Evolutionary conservation across 2,329 filamentous ascomycete genomes (phyloP).

Genomic region (Epicoccum sorghinum): DNA sequence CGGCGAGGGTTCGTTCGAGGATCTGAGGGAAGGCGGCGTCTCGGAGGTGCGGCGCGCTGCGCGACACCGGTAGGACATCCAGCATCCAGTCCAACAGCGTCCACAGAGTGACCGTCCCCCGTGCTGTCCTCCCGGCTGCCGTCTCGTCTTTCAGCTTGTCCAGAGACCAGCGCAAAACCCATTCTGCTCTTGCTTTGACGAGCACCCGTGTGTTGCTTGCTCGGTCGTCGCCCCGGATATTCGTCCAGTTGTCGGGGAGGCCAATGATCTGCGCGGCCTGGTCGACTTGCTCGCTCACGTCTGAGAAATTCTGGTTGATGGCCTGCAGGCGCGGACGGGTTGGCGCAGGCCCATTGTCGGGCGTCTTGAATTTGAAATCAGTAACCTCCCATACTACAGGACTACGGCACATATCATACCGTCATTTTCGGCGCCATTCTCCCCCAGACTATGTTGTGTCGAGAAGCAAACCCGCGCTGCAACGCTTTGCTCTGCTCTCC

Average conservation of each 20-base stretch:
- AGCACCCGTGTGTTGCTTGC: constrained; percentile 18
- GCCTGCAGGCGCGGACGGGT: constrained; percentile 49
- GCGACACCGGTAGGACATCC: constrained; percentile 69
- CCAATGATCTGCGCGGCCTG: constrained; percentile 50
- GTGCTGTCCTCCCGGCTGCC: constrained; percentile 46
- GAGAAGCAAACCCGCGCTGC: constrained; percentile 28
- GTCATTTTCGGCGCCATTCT: constrained; percentile 33
- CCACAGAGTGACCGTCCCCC: constrained; percentile 58
- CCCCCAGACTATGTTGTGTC: constrained; percentile 8
- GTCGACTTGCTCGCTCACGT: constrained; percentile 48
- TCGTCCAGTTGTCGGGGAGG: constrained; percentile 40
- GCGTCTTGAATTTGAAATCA: constrained; percentile 8
- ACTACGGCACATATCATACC: constrained; percentile 11
- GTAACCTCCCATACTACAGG: background rate
- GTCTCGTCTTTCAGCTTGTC: constrained; percentile 60
- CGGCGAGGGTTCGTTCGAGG: constrained; percentile 69
- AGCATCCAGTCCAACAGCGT: constrained; percentile 66
- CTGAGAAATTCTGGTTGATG: constrained; percentile 47
- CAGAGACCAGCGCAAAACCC: constrained; percentile 70
- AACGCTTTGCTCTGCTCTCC: constrained; percentile 19
- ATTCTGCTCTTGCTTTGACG: constrained; percentile 60
- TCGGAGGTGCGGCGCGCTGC: constrained; percentile 72
- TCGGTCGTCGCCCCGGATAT: constrained; percentile 18
- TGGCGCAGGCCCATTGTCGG: constrained; percentile 25
- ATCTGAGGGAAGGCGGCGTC: constrained; percentile 72